Evolutionary conservation across 441 rosid species (phyloP), one percentile per base, ranked within the genome.

Genomic region (Gossypium davidsonii): DNA sequence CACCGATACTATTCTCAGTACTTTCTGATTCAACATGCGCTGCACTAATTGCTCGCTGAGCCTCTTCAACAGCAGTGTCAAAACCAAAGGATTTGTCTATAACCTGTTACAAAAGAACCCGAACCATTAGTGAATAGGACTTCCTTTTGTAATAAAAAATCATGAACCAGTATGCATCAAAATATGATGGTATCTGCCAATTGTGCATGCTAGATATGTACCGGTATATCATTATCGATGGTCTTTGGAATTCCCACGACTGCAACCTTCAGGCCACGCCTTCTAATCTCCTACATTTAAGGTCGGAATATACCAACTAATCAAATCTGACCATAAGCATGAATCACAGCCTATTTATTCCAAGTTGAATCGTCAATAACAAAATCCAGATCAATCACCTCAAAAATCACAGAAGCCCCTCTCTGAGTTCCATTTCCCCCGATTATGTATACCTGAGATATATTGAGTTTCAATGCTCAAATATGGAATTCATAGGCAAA

Each of bases 401-500:
- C 96, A 73, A 78, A 93, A 72, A 93, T 91, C 58, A 87, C 82
- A 14, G 98, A 82, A 72, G 98, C 96, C 42, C 97, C 98, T 74
- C 82, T 86, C 74, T 87, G 98, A 63, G 96, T 89, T 79, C 98
- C 98, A 81, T 93, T 94, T 25, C 97, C 34, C 34, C 98, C 96
- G 49, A 93, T 93, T 52, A 93, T 91, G 83, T 80, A 93, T 60
- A 93, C 96, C 97, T 93, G 81, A 37, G 67, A 72, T 49, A 78
- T 46, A 44, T 42, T 0, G 11, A 42, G 52, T 46, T 66, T 9
- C 5, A 66, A 39, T 39, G 51, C 26, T 34, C 49, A 42, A 62
- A 64, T 14, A 20, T 1, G 28, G 52, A 44, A 18, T 64, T 8
- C 17, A 11, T 9, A 20, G 11, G 15, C 70, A 20, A 65, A 34